Evolutionary conservation across 2,329 filamentous ascomycete genomes (phyloP).

Genomic region (Phialocephala subalpina): DNA sequence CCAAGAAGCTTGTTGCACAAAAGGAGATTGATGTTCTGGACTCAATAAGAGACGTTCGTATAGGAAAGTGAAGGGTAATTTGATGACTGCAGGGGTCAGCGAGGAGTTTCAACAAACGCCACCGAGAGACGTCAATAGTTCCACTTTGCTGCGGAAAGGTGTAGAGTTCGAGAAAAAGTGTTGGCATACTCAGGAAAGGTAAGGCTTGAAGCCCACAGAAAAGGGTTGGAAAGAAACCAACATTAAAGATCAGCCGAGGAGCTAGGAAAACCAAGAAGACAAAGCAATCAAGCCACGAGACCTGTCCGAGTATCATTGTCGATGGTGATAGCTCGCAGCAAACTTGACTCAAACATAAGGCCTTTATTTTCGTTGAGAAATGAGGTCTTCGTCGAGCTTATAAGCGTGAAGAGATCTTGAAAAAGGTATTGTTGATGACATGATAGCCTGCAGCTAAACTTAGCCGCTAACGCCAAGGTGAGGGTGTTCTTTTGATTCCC

Average conservation of each 20-base stretch:
- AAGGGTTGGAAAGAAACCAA: constrained; percentile 67
- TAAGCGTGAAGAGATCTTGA: background rate
- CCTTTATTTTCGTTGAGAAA: background rate
- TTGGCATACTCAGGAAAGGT: constrained; percentile 71
- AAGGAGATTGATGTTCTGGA: constrained; percentile 59
- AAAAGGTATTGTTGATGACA: background rate
- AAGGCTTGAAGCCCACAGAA: constrained; percentile 66
- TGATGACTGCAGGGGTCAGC: constrained; percentile 53
- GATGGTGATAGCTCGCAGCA: background rate
- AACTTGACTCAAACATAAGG: background rate
- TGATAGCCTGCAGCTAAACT: background rate
- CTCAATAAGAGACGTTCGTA: constrained; percentile 62
- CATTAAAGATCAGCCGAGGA: constrained; percentile 74
- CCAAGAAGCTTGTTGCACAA: constrained; percentile 72
- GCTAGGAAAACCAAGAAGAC: constrained; percentile 75
- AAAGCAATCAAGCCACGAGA: constrained; percentile 79
- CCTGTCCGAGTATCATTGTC: constrained; percentile 74
- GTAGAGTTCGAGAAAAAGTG: background rate
- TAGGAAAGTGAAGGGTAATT: constrained; percentile 66
- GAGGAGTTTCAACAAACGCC: constrained; percentile 23
- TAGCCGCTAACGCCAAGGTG: background rate
- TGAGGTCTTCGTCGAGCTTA: background rate
- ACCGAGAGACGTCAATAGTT: background rate
- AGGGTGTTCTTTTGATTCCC: background rate
- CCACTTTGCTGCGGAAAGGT: background rate